These are phyloP conservation scores for Penicillium goetzii DNA, from an alignment of 495 filamentous ascomycete genomes.

Conservation along the genomic window DNA sequence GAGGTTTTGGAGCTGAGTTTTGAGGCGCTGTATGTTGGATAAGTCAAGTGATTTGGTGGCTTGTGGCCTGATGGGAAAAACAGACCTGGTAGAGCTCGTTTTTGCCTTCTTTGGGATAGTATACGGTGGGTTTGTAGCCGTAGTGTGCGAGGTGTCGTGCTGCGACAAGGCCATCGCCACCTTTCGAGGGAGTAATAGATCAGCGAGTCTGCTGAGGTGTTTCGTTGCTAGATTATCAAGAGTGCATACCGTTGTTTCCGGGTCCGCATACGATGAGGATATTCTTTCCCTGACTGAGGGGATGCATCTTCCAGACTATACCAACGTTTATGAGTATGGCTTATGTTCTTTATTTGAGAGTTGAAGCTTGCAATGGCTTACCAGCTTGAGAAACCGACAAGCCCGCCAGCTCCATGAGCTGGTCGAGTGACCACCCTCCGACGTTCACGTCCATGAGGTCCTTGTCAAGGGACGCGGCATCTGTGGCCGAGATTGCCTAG, in stretches of 20 bases:
- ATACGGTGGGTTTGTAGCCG: conserved; percentile 86
- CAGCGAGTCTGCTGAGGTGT: background rate
- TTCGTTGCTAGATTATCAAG: background rate
- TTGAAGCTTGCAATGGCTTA: conserved; percentile 30
- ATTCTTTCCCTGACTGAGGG: conserved; percentile 67
- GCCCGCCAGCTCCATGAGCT: conserved; percentile 96
- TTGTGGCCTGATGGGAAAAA: background rate
- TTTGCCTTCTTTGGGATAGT: conserved; percentile 89
- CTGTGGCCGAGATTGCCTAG: conserved; percentile 84
- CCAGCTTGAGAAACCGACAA: conserved; percentile 92
- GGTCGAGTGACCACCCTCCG: conserved; percentile 92
- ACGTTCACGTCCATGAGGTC: conserved; percentile 79
- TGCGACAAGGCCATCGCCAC: conserved; percentile 93
- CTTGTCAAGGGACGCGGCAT: conserved; percentile 84
- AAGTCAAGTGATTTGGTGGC: conserved; percentile 1
- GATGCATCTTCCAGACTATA: conserved; percentile 62
- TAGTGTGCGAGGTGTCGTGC: conserved; percentile 94
- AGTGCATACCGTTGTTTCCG: conserved; percentile 81
- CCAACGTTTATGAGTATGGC: background rate
- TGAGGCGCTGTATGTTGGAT: conserved; percentile 62
- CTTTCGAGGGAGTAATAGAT: conserved; percentile 41
- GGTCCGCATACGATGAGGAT: conserved; percentile 91
- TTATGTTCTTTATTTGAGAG: too few species aligned
- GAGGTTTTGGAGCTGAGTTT: conserved; percentile 81
- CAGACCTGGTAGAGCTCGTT: conserved; percentile 84